Base-by-base conservation (phyloP, 2,329 filamentous ascomycete species). In the Aphanoascus verrucosus region DNA sequence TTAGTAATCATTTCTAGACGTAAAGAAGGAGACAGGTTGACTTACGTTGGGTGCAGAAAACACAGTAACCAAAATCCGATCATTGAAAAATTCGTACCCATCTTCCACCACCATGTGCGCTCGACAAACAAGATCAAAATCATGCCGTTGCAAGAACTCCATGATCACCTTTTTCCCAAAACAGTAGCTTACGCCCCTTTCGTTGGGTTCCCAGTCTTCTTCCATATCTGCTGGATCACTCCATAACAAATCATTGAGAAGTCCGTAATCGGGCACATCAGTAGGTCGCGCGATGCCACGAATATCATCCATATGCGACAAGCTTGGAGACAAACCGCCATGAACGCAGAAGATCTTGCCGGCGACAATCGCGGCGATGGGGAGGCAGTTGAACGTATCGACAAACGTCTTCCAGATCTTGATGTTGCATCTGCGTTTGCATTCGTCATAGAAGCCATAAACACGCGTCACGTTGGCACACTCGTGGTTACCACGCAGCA, bases 21-120 rank as follows among this genome's bases (percentile, higher is more conserved):
- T 17, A 37, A 47, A 12, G 45, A 40, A 20, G 49, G 52, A 38
- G 34, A 31, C 23, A 5, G 17, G 52, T 32, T 19, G 59, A 79
- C 88, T 79, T 76, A 94, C 89, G 65, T 98, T 98, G 23, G 93
- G 93, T 48, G 93, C 93, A 58, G 89, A 96, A 68, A 98, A 98
- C 1, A 98, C 91, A 1, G 93, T 98, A 44, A 98, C 93, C 56
- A 98, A 71, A 44, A 96, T 86, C 55, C 93, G 80, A 67, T 98
- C 93, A 57, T 87, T 94, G 70, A 97, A 98, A 70, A 98, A 98
- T 65, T 98, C 93, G 70, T 98, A 98, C 9, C 93, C 93, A 67
- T 98, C 93, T 69, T 98, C 93, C 19, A 98, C 93, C 50, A 98
- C 93, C 93, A 97, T 97, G 72, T 98, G 93, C 47, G 93, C 93